Evolutionary conservation across 1,139 yeast genomes (phyloP), one percentile per base, ranked within the genome.

Genomic region (Pichia sp.): DNA sequence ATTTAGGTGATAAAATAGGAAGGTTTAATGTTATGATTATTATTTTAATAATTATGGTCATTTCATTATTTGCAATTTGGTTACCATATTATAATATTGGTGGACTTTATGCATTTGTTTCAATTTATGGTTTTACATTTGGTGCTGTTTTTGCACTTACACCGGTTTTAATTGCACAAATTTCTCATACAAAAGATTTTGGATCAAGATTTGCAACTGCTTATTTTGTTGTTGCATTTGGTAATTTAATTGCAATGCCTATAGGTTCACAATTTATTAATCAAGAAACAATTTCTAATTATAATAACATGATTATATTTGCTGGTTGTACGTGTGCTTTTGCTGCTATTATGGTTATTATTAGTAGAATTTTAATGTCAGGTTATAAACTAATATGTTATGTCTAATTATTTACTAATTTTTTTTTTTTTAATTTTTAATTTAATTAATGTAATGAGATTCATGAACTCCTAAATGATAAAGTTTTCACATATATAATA

Each of bases 181-280:
- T 84, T 27, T 79, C 87, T 40, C 74, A 74, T 44, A 78, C 83
- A 1, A 78, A 78, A 40, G 76, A 74, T 49, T 83, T 82, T 57
- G 90, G 90, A 30, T 79, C 76, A 58, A 73, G 85, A 31, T 83
- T 79, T 59, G 86, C 89, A 0, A 81, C 86, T 0, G 73, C 83
- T 64, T 83, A 83, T 61, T 79, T 79, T 57, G 69, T 80, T 39
- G 80, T 81, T 42, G 75, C 86, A 9, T 76, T 82, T 58, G 78
- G 79, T 36, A 76, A 78, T 6, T 66, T 83, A 42, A 71, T 74
- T 0, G 73, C 78, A 1, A 66, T 76, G 51, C 83, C 83, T 31
- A 67, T 77, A 39, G 75, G 78, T 2, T 81, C 82, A 41, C 78
- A 77, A 4, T 69, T 76, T 40, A 70, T 72, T 47, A 74, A 74